Evolutionary conservation across 345 rosid species (phyloP), one percentile per base, ranked within the genome.

Genomic region (Eucalyptus cloeziana): DNA sequence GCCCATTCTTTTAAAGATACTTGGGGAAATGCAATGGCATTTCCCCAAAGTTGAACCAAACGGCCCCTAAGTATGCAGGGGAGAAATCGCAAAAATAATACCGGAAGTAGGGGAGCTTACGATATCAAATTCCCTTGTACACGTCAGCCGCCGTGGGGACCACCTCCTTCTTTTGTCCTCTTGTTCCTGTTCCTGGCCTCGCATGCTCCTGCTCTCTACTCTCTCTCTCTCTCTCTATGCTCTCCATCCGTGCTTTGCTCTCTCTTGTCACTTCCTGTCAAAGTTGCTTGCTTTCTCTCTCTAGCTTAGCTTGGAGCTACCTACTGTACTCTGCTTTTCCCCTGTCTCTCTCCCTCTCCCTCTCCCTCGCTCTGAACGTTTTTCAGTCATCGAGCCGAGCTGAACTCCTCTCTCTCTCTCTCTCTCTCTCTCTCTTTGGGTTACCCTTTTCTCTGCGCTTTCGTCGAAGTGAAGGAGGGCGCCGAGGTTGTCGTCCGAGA

Each of bases 231-330:
- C n/a, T n/a, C n/a, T n/a, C n/a, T n/a, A n/a, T n/a, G n/a, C 85
- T 50, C 62, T 51, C 14, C 2, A 51, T 71, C 37, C 33, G 27
- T 79, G 49, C 89, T 43, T 22, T 80, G 44, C 86, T 44, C 87
- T 56, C 69, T 60, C 40, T 52, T 33, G 62, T 56, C 89, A 62
- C 69, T 89, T 44, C 49, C 88, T 58, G 49, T 31, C 64, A 76
- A 76, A 76, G 85, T 40, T n/a, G 7, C 86, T 44, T 10, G 19
- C n/a, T 62, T 79, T 51, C 88, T 86, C 83, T 60, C 71, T 47
- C 86, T 86, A 58, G 88, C 90, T 86, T 43, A 54, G 86, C 90
- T 44, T 58, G 52, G 86, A 58, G 62, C 58, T 86, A 86, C n/a
- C 76, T n/a, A 33, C 81, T 64, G 88, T 86, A 50, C 87, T 33